Conservation (phyloP, 2,329 filamentous ascomycete genomes). For the Gliomastix tumulicola region DNA sequence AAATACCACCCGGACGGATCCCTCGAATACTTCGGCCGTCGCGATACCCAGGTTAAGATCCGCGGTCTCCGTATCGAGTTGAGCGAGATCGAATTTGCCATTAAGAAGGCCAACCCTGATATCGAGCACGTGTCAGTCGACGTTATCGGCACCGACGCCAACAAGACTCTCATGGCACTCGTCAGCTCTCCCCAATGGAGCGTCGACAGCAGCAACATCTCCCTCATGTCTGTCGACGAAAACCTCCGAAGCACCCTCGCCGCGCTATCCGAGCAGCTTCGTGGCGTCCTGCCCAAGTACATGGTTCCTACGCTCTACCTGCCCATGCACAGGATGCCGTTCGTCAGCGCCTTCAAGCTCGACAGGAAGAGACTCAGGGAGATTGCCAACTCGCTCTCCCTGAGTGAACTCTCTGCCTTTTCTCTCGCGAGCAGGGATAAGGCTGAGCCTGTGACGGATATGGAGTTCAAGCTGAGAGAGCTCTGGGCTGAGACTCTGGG, state of each 20-base stretch:
- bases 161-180: no score
- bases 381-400: neutral
- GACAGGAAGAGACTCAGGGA: constrained; percentile 5
- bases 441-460: neutral
- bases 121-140: no score
- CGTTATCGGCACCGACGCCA: no score
- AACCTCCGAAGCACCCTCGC: no score
- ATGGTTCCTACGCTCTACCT: constrained; percentile 7
- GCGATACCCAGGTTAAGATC: constrained; percentile 77
- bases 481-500: neutral
- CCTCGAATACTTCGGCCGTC: constrained; percentile 63
- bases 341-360: constrained; percentile 6
- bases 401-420: neutral
- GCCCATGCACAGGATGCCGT: constrained; percentile 4
- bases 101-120: no score
- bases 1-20: constrained; percentile 71
- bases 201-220: no score
- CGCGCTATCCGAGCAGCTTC: no score
- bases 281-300: constrained; percentile 6
- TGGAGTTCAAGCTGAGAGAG: neutral
- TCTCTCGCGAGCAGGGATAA: neutral
- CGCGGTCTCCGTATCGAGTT: constrained; percentile 75
- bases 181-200: no score
- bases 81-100: constrained; percentile 55
- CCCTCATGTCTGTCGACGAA: no score